phyloP scores from a whole-genome alignment of 208 protist species.

The Wallacemonas sp. region DNA sequence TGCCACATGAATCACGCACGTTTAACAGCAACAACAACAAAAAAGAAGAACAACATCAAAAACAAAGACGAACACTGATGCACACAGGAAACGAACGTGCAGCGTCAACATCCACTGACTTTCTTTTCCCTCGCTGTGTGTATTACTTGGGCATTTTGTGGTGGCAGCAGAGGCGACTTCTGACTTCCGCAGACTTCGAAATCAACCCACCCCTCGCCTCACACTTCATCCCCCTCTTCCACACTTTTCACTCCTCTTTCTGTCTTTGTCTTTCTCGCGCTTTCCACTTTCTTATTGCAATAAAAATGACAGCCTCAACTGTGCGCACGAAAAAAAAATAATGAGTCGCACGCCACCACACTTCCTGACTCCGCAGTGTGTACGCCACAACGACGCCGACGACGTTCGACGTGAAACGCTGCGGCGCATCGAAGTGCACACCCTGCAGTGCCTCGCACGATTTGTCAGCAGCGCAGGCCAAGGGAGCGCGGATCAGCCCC shows the following conservation, averaged over 20 bases:
- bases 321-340: constrained; percentile 3
- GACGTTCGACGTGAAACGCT: constrained; percentile 45
- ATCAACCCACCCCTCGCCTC: no score
- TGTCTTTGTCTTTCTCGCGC: neutral
- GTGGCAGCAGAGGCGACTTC: neutral
- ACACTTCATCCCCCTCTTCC: neutral
- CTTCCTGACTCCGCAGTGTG: neutral
- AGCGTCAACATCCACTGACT: neutral
- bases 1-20: no score
- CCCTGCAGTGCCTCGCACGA: constrained; percentile 27
- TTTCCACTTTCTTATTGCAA: no score
- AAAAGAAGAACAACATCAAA: neutral
- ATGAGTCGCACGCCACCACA: neutral
- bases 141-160: neutral
- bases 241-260: neutral
- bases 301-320: neutral
- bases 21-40: neutral
- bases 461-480: neutral
- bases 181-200: no score
- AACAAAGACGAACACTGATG: neutral
- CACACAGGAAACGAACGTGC: neutral
- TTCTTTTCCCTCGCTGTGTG: neutral
- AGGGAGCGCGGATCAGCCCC: no score
- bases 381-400: constrained; percentile 9
- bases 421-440: constrained; percentile 69